Evolutionary conservation across 2,329 filamentous ascomycete species (phyloP).

Genomic region (Clonostachys rosea): DNA sequence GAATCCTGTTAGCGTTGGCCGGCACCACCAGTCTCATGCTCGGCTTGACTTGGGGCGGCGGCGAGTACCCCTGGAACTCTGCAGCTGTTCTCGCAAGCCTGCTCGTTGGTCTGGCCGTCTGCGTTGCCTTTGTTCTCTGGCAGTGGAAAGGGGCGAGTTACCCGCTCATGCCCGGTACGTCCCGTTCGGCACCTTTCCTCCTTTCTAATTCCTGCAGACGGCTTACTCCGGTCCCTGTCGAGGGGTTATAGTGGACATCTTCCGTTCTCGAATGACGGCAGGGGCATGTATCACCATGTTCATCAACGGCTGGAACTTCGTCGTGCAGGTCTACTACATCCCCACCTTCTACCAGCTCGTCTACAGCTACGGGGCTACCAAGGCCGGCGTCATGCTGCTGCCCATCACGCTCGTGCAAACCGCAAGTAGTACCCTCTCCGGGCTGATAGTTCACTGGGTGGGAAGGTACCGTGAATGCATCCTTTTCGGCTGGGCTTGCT

Average conservation of each 20-base stretch:
- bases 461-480: constrained; percentile 50
- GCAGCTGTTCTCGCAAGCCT: constrained; percentile 39
- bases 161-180: constrained; percentile 39
- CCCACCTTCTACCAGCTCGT: constrained; percentile 40
- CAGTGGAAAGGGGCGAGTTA: constrained; percentile 42
- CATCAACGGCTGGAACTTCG: constrained; percentile 55
- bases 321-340: constrained; percentile 48
- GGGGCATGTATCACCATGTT: constrained; percentile 52
- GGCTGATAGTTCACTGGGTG: constrained; percentile 45
- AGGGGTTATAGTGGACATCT: constrained; percentile 38
- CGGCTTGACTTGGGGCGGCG: constrained; percentile 47
- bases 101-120: constrained; percentile 32
- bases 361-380: constrained; percentile 35
- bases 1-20: constrained; percentile 37
- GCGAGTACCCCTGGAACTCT: constrained; percentile 40
- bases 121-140: constrained; percentile 36
- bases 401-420: constrained; percentile 38
- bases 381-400: constrained; percentile 33
- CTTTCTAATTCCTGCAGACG: neutral
- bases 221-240: neutral
- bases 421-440: constrained; percentile 41
- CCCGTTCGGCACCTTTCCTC: neutral
- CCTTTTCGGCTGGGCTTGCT: constrained; percentile 45
- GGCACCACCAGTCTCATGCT: constrained; percentile 46
- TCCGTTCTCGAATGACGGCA: constrained; percentile 46